Base-by-base conservation (phyloP, 768 basidiomycete genomes). In the Suillus sp. region DNA sequence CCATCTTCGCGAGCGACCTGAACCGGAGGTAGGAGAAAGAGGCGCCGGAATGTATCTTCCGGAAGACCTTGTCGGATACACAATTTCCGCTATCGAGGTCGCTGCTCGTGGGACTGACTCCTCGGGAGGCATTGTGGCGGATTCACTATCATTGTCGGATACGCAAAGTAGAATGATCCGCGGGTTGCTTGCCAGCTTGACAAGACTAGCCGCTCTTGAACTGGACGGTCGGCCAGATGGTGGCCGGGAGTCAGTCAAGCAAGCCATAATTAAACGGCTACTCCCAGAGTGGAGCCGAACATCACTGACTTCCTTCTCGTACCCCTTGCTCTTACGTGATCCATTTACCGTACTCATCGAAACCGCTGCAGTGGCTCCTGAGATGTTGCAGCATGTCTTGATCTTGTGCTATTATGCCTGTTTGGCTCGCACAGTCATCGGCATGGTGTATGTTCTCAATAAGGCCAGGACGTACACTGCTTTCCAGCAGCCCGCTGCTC, bases 221-320 rank as follows among this genome's bases (percentile, higher is more conserved):
- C 90, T 94, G 76, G 87, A 85, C 69, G 83, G 81, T 38, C 78
- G 90, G 48, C 80, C 84, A 0, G 91, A 93, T 67, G 90, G 91
- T 67, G 91, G 91, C 4, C 82, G 86, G 45, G 90, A 92, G 62
- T 87, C 88, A 4, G 83, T 94, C 59, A 84, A 89, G 45, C 93
- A 92, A 65, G 91, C 91, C 0, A 90, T 97, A 68, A 88, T 96
- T 77, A 96, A 96, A 68, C 85, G 95, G 20, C 78, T 97, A 30
- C 72, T 96, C 38, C 94, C 95, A 1, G 95, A 96, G 75, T 96
- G 94, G 93, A 95, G 91, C 68, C 84, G 91, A 43, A 89, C 92
- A 30, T 90, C 93, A 1, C 80, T 94, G 62, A 91, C 89, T 4
- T 89, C 92, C 2, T 90, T 92, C 66, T 89, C 92, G 0, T 90